These are phyloP conservation scores for Speleostelium caveatum DNA, from an alignment of 78 protist genomes.

Conservation along the genomic window DNA sequence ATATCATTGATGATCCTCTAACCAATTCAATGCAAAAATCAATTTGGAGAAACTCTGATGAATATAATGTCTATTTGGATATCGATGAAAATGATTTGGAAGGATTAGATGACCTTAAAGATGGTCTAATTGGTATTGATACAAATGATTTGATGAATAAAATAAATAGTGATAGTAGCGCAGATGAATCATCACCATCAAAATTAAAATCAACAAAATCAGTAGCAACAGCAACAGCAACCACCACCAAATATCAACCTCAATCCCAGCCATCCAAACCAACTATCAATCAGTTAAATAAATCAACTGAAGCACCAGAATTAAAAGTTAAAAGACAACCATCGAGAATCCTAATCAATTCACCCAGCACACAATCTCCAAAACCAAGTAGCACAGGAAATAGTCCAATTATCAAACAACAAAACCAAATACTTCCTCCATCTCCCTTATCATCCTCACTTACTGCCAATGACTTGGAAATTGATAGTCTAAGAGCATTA, in stretches of 20 bases:
- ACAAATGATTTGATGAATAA: conserved; percentile 10
- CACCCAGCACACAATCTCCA: too few relatives aligned
- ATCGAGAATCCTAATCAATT: too few relatives aligned
- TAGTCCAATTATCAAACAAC: too few relatives aligned
- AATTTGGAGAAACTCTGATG: conserved; percentile 60
- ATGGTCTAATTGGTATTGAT: conserved; percentile 58
- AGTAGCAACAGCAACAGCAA: neutral
- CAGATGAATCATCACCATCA: conserved; percentile 2
- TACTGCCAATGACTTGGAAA: too few relatives aligned
- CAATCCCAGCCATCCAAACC: too few relatives aligned
- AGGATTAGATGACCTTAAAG: conserved; percentile 52
- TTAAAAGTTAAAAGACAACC: too few relatives aligned
- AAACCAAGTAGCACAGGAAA: too few relatives aligned
- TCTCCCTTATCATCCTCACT: too few relatives aligned
- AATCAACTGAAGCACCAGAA: too few relatives aligned
- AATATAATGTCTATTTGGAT: conserved; percentile 68
- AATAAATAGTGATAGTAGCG: neutral
- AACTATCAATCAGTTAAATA: too few relatives aligned
- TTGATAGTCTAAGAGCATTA: conserved; percentile 26
- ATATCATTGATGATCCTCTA: conserved; percentile 3
- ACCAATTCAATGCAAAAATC: conserved; percentile 16
- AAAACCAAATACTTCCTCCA: too few relatives aligned
- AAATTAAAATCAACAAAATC: neutral
- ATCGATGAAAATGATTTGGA: conserved; percentile 43
- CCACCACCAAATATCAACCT: neutral